Evolutionary conservation across 2,329 filamentous ascomycete genomes (phyloP).

Genomic region (Calonectria fujianensis): DNA sequence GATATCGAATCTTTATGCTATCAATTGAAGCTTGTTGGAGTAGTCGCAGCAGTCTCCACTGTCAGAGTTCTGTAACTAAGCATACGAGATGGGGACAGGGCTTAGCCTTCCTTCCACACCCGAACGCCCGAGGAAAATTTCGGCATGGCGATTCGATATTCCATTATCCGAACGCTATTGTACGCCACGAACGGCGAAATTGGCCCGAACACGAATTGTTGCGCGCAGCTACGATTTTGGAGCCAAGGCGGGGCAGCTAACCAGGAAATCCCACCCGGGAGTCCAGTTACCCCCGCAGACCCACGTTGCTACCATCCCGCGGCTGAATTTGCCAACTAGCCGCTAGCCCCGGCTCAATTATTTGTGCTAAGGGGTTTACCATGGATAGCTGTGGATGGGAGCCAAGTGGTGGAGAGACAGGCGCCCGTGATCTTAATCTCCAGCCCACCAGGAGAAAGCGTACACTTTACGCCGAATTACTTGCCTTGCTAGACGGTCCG

Average conservation of each 20-base stretch:
- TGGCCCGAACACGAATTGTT: conserved; percentile 23
- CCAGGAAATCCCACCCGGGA: not conserved
- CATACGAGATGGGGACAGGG: no score
- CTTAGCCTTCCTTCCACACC: conserved; percentile 21
- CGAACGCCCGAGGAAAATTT: conserved; percentile 35
- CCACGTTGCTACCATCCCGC: conserved; percentile 26
- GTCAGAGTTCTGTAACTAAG: not conserved
- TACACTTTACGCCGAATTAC: not conserved
- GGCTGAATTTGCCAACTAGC: conserved; percentile 27
- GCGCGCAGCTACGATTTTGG: not conserved
- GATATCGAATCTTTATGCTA: not conserved
- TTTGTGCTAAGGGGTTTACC: not conserved
- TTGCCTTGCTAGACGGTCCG: not conserved
- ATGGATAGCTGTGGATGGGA: not conserved
- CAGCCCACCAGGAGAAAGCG: not conserved
- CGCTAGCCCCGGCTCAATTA: conserved; percentile 40
- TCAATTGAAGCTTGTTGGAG: not conserved
- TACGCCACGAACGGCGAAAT: not conserved
- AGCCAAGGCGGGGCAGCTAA: conserved; percentile 38
- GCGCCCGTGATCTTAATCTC: not conserved
- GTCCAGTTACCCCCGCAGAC: conserved; percentile 34
- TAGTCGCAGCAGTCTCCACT: not conserved
- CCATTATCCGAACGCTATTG: not conserved
- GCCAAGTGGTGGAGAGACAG: not conserved
- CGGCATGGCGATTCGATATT: conserved; percentile 17